phyloP scores from a whole-genome alignment of 768 basidiomycete species.

The Russula sp. region DNA sequence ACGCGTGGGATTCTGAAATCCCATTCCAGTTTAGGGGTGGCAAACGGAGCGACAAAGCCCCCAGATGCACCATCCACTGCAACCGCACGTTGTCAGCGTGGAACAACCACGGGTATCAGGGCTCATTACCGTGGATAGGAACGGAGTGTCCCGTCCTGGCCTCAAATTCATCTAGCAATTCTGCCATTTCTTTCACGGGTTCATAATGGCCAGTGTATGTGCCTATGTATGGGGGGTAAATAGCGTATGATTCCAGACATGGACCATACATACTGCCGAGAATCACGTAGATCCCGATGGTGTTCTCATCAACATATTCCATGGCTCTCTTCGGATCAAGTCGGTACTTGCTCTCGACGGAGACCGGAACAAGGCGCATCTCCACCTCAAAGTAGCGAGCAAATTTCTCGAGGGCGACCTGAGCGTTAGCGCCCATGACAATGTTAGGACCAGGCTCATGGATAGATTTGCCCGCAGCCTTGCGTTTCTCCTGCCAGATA shows the following conservation, averaged over 20 bases:
- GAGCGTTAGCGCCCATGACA: slow-evolving; percentile 62
- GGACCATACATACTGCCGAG: slow-evolving; percentile 39
- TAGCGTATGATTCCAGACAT: not conserved
- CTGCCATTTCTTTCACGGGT: slow-evolving; percentile 79
- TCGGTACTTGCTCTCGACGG: slow-evolving; percentile 65
- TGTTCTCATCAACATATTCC: slow-evolving; percentile 64
- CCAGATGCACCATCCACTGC: slow-evolving; percentile 55
- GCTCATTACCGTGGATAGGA: slow-evolving; percentile 36
- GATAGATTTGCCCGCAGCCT: slow-evolving; percentile 57
- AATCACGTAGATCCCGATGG: slow-evolving; percentile 62
- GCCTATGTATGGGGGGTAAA: slow-evolving; percentile 19
- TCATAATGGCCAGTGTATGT: slow-evolving; percentile 61
- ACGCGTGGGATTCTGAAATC: slow-evolving; percentile 57
- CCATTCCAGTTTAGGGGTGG: slow-evolving; percentile 47
- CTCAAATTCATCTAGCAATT: slow-evolving; percentile 58
- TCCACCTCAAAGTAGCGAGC: slow-evolving; percentile 66
- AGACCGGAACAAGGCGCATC: slow-evolving; percentile 56
- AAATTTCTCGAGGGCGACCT: slow-evolving; percentile 66
- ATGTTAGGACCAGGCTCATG: slow-evolving; percentile 63
- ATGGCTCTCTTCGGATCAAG: slow-evolving; percentile 65
- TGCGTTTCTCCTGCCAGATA: slow-evolving; percentile 62
- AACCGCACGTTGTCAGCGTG: slow-evolving; percentile 12
- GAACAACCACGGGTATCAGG: not conserved
- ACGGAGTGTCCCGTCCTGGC: slow-evolving; percentile 38
- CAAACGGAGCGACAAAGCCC: slow-evolving; percentile 60